Conservation (phyloP, 2,329 filamentous ascomycete genomes). For the Talaromyces piceae region DNA sequence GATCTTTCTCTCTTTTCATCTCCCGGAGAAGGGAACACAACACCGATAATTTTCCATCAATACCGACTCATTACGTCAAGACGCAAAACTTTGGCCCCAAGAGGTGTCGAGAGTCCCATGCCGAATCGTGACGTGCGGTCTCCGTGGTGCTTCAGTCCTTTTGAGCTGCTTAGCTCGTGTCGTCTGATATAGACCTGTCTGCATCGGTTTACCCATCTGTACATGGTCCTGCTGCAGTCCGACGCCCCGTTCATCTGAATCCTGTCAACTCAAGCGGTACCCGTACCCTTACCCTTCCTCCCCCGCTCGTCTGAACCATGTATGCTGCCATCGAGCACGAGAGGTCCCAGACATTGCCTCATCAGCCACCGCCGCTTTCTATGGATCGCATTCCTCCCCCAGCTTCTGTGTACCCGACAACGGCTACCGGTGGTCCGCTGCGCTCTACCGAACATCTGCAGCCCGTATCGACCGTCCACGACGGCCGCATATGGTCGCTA, state of each 20-base stretch:
- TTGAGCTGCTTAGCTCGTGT: not conserved
- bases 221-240: not conserved
- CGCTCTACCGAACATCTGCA: conserved; percentile 29
- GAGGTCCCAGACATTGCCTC: conserved; percentile 28
- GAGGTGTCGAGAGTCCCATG: not conserved
- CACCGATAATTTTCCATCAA: not conserved
- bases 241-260: not conserved
- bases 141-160: not conserved
- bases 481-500: conserved; percentile 51
- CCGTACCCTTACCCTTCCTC: too few relatives aligned
- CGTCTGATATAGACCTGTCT: not conserved
- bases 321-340: conserved; percentile 31
- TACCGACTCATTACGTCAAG: not conserved
- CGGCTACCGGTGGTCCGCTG: conserved; percentile 25
- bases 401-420: conserved; percentile 29
- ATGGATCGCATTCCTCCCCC: conserved; percentile 33
- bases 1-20: not conserved
- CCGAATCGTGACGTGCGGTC: not conserved
- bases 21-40: not conserved
- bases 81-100: not conserved
- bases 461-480: conserved; percentile 33
- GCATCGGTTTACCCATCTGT: too few relatives aligned
- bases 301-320: conserved; percentile 25
- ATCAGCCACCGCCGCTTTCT: conserved; percentile 30
- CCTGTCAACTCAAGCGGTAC: conserved; percentile 11